Conservation (phyloP, 2,329 filamentous ascomycete species). For the Calonectria honghensis region DNA sequence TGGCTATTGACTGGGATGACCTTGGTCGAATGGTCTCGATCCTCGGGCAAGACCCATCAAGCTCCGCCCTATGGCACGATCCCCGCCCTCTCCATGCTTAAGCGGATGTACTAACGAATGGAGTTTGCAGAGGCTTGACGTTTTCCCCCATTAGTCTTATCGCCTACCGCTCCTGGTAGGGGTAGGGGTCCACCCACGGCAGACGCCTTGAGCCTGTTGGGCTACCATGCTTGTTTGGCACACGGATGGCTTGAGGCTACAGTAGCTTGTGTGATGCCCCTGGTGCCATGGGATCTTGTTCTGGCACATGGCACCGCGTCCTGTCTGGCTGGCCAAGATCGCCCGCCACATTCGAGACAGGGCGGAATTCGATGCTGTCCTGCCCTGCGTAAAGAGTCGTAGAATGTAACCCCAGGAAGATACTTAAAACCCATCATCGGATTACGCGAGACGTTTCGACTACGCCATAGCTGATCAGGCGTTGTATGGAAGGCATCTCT, state of each 20-base stretch:
- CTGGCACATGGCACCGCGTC: conserved; percentile 51
- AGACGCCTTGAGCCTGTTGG: conserved; percentile 47
- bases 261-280: conserved; percentile 47
- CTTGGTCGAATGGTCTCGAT: conserved; percentile 55
- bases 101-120: conserved; percentile 47
- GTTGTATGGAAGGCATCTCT: conserved; percentile 22
- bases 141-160: conserved; percentile 53
- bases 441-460: conserved; percentile 26
- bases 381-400: conserved; percentile 29
- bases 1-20: conserved; percentile 42
- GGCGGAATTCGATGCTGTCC: conserved; percentile 28
- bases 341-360: conserved; percentile 46
- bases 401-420: conserved; percentile 27
- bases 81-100: conserved; percentile 49
- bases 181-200: conserved; percentile 40
- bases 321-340: conserved; percentile 43
- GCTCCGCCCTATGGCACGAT: conserved; percentile 56
- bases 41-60: conserved; percentile 40
- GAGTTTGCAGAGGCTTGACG: conserved; percentile 53
- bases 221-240: conserved; percentile 51
- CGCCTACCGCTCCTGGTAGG: conserved; percentile 41
- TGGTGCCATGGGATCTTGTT: conserved; percentile 47
- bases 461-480: conserved; percentile 21
- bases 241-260: conserved; percentile 54
- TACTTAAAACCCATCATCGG: conserved; percentile 8